Percentiles rank a stretch among this genome's conserved stretches.
phyloP scores from a whole-genome alignment of 306 rosid genomes.

The Vigna unguiculata region DNA sequence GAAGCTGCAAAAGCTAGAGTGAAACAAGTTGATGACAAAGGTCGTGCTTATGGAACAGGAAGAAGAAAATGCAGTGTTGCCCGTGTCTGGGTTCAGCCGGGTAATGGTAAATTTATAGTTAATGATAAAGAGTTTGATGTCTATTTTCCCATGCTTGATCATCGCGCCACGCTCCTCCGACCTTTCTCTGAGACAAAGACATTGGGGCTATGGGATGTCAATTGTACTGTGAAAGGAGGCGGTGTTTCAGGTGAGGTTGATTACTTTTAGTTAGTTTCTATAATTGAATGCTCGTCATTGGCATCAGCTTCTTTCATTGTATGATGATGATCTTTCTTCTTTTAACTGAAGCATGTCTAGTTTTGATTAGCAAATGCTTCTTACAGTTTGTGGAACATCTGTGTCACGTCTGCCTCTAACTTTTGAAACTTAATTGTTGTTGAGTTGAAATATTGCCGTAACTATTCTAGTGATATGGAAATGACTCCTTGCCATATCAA shows the following conservation, averaged over 20 bases:
- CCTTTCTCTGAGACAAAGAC: constrained; percentile 97
- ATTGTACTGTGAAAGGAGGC: constrained; percentile 92
- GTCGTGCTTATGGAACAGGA: constrained; percentile 95
- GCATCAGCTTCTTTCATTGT: constrained; percentile 26
- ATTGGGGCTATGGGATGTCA: constrained; percentile 90
- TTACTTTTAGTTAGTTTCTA: constrained; percentile 12
- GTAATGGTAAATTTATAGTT: constrained; percentile 76
- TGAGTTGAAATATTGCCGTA: background rate
- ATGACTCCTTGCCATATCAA: background rate
- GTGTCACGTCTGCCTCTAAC: constrained; percentile 3
- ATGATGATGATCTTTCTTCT: background rate
- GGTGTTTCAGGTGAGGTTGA: constrained; percentile 75
- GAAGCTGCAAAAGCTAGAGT: constrained; percentile 90
- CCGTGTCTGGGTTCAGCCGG: constrained; percentile 94
- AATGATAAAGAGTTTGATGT: constrained; percentile 89
- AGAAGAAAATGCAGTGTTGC: constrained; percentile 98
- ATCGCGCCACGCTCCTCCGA: constrained; percentile 91
- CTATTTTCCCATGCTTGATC: constrained; percentile 94
- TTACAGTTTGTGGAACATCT: background rate
- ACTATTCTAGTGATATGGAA: background rate
- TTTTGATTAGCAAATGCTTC: constrained; percentile 11
- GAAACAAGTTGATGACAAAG: constrained; percentile 86
- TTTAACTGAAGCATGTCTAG: constrained; percentile 27
- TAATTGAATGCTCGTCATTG: constrained; percentile 29
- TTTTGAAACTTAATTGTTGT: background rate